Conservation (phyloP, 2,329 filamentous ascomycete genomes). For the Ascochyta clinopodiicola region DNA sequence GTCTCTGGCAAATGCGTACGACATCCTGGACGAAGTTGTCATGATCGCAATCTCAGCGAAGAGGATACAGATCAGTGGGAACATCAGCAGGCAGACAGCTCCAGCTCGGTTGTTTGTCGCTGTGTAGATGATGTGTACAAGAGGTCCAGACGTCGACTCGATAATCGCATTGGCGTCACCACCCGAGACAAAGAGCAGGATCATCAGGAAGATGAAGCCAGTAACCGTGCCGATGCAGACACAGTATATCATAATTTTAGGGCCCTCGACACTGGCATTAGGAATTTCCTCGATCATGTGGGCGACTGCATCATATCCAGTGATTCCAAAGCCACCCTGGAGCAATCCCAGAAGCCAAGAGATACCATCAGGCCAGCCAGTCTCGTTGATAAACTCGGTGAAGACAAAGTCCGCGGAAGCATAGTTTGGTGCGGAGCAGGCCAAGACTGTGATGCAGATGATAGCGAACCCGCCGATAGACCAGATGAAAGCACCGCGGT, state of each 20-base stretch:
- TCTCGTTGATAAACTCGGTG: conserved; percentile 70
- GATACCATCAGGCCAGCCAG: conserved; percentile 73
- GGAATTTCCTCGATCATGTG: conserved; percentile 68
- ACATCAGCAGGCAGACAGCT: conserved; percentile 70
- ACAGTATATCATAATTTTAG: conserved; percentile 70
- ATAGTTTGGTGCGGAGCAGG: conserved; percentile 70
- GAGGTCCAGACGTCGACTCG: conserved; percentile 61
- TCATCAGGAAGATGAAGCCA: conserved; percentile 67
- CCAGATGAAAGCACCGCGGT: conserved; percentile 74
- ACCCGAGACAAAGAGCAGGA: conserved; percentile 69
- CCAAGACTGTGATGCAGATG: conserved; percentile 72
- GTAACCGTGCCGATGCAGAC: conserved; percentile 68
- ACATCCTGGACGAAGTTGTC: conserved; percentile 71
- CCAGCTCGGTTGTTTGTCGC: conserved; percentile 68
- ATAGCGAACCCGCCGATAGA: conserved; percentile 71
- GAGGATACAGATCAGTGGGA: conserved; percentile 68
- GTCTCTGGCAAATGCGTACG: conserved; percentile 71
- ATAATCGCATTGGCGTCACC: conserved; percentile 63
- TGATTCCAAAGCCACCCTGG: conserved; percentile 62
- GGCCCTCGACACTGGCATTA: conserved; percentile 64
- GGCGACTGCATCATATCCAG: conserved; percentile 61
- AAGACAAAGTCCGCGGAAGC: conserved; percentile 71
- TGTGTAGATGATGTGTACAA: conserved; percentile 68
- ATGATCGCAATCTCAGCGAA: conserved; percentile 70
- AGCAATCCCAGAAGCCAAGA: conserved; percentile 60